Evolutionary conservation across 1,284 basidiomycete genomes (phyloP), one percentile per base, ranked within the genome.

Genomic region (Leccinum solheimii): DNA sequence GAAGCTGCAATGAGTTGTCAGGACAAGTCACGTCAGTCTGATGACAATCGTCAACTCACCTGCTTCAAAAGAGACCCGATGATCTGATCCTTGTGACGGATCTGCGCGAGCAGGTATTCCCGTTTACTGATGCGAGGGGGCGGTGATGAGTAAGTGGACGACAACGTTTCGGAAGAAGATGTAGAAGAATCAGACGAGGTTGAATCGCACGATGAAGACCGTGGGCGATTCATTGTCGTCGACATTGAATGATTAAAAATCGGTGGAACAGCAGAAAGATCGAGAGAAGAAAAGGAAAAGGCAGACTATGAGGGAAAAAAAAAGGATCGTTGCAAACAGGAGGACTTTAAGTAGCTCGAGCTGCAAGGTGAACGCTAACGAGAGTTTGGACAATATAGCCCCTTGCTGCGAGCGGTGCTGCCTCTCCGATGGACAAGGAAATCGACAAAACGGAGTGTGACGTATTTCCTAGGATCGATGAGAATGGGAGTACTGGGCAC

Each of bases 61-160:
- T 92, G 89, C 72, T 91, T 91, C 68, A 93, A 81, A 30, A 93
- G 81, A 14, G 86, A 87, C 66, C 92, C 89, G 67, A 93, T 93
- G 67, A 92, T 87, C 23, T 84, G 80, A 76, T 93, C 91, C 77
- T 93, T 93, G 76, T 92, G 88, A 61, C 86, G 83, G 64, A 93
- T 88, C 72, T 92, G 89, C 3, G 89, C 88, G 36, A 92, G 82
- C 16, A 93, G 79, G 69, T 91, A 91, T 69, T 92, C 90, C 60
- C 89, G 85, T 78, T 92, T 92, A 71, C 91, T 92, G 68, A 76
- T 66, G 60, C 61, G 71, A 56, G 72, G 64, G 32, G 58, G 55
- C 4, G 64, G 64, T 38, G 63, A 65, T 73, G 67, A 76, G 69
- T 61, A 68, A 4, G 64, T 65, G 34, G 72, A 76, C 0, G 69